Percentiles rank a stretch among this genome's conserved stretches.
phyloP scores from a whole-genome alignment of 768 basidiomycete species.

The Sporobolomyces phaffii region DNA sequence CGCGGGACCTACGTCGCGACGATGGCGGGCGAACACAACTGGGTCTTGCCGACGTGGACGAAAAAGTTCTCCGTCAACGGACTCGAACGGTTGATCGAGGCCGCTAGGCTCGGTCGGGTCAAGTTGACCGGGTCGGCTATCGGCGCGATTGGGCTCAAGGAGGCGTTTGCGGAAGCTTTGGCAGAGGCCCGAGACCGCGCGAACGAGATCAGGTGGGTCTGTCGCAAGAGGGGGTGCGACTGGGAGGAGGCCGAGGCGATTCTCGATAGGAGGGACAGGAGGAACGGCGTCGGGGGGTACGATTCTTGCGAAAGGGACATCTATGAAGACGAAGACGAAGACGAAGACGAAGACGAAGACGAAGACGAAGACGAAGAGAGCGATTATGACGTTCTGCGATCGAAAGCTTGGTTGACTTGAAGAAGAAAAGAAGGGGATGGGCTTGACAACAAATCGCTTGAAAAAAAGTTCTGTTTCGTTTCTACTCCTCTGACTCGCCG shows the following conservation, averaged over 20 bases:
- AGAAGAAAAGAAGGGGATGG: too few relatives aligned
- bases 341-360: slow-evolving; percentile 5
- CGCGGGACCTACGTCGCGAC: background rate
- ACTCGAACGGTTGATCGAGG: background rate
- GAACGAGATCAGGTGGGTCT: background rate
- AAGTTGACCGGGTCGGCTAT: too few relatives aligned
- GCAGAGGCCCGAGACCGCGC: background rate
- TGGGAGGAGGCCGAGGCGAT: slow-evolving; percentile 3
- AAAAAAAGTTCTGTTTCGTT: too few relatives aligned
- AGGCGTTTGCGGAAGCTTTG: background rate
- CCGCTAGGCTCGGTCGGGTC: background rate
- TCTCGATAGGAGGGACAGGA: background rate
- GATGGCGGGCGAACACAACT: background rate
- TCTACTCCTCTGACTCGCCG: too few relatives aligned
- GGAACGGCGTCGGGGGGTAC: background rate
- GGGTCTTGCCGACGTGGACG: background rate
- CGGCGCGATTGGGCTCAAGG: too few relatives aligned
- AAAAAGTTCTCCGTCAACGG: background rate
- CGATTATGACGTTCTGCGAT: background rate
- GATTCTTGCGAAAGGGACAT: background rate
- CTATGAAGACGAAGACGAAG: background rate
- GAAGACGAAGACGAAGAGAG: background rate
- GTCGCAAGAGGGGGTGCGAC: background rate
- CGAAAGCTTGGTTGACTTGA: too few relatives aligned
- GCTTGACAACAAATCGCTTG: too few relatives aligned